These are phyloP conservation scores for Guadua angustifolia DNA, from an alignment of 176 grass and related monocot species.

Conservation along the genomic window DNA sequence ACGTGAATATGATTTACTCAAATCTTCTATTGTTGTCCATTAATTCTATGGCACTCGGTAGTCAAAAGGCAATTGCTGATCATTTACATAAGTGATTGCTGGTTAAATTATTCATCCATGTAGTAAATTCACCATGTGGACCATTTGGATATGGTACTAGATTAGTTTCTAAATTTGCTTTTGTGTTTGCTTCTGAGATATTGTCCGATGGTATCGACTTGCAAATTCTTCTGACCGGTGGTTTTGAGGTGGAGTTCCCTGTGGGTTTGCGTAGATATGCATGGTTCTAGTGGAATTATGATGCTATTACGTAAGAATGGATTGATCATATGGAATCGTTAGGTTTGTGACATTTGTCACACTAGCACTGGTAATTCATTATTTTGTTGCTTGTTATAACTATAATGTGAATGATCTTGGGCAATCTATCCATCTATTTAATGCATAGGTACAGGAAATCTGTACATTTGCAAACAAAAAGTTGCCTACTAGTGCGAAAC, in stretches of 20 bases:
- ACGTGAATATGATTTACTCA: background rate
- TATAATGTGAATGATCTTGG: background rate
- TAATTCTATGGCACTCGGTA: background rate
- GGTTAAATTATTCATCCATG: background rate
- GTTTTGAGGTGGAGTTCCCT: background rate
- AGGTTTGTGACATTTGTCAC: background rate
- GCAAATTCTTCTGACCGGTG: background rate
- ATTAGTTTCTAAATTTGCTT: background rate
- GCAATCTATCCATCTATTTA: background rate
- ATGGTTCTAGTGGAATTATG: slow-evolving; percentile 15
- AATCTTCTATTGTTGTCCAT: background rate
- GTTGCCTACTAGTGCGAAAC: too few relatives aligned
- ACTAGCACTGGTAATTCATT: background rate
- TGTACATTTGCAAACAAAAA: background rate
- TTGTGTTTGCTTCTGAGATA: background rate
- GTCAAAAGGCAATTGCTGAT: background rate
- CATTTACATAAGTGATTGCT: background rate
- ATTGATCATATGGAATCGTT: background rate
- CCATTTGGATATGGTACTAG: background rate
- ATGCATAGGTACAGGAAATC: background rate
- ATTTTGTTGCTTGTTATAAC: slow-evolving; percentile 21
- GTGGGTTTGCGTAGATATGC: slow-evolving; percentile 2
- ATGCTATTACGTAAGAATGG: slow-evolving; percentile 7
- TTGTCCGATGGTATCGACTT: background rate
- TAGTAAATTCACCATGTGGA: background rate